Percentiles rank a stretch among this genome's conserved stretches.
Conservation (phyloP, 2,329 filamentous ascomycete species). For the Periconia digitata region DNA sequence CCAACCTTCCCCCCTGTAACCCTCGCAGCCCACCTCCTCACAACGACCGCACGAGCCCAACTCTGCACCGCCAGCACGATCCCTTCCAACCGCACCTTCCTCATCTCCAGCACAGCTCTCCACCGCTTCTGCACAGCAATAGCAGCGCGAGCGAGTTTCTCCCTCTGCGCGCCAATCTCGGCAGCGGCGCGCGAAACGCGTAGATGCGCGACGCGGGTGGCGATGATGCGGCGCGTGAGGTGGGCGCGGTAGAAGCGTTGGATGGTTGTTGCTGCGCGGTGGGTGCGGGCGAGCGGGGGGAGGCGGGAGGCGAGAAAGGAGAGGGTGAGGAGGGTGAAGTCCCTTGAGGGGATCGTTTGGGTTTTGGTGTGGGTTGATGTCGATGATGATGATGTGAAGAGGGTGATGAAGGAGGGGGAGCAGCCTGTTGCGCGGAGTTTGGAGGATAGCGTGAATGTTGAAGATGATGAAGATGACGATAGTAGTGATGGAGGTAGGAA, state of each 20-base stretch:
- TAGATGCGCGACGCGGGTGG: conserved; percentile 42
- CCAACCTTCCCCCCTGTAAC: conserved; percentile 29
- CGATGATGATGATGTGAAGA: conserved; percentile 40
- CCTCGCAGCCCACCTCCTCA: conserved; percentile 34
- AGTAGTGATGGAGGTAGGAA: conserved; percentile 3
- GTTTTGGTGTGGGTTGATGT: conserved; percentile 39
- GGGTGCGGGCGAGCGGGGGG: conserved; percentile 52
- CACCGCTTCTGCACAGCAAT: conserved; percentile 49
- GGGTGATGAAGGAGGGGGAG: conserved; percentile 48
- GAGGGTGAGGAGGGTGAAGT: conserved; percentile 59
- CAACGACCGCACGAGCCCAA: conserved; percentile 45
- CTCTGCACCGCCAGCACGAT: conserved; percentile 48
- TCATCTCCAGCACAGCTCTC: conserved; percentile 40
- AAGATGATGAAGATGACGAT: conserved; percentile 2
- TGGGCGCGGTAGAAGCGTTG: conserved; percentile 54
- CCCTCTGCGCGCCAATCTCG: conserved; percentile 48
- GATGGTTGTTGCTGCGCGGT: conserved; percentile 55
- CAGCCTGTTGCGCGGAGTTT: conserved; percentile 47
- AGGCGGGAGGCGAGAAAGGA: conserved; percentile 63
- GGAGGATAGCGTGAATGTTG: conserved; percentile 25
- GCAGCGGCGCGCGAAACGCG: conserved; percentile 51
- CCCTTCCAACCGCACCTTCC: conserved; percentile 38
- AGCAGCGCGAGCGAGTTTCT: conserved; percentile 45
- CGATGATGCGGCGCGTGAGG: conserved; percentile 29
- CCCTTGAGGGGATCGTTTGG: conserved; percentile 55